These are phyloP conservation scores for Scutellaria minor DNA, from an alignment of 257 asterid species.

Conservation along the genomic window DNA sequence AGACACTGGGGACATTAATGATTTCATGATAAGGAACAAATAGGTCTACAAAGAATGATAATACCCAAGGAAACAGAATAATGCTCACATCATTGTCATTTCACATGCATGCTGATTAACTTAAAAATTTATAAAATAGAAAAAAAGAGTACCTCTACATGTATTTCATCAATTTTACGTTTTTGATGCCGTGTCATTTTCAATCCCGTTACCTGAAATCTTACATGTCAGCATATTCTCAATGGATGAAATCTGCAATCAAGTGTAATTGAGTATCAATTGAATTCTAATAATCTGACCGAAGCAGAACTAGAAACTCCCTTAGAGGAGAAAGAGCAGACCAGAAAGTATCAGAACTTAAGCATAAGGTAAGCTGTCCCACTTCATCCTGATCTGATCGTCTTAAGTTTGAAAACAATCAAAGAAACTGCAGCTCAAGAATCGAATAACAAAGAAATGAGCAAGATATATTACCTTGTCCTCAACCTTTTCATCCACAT, in stretches of 20 bases:
- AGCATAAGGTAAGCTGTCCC: not conserved
- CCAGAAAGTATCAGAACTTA: not conserved
- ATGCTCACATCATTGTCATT: constrained; percentile 4
- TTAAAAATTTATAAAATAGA: not conserved
- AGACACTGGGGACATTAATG: not conserved
- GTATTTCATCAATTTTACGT: constrained; percentile 97
- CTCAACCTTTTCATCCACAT: constrained; percentile 90
- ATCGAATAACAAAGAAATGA: constrained; percentile 15
- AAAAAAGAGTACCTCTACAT: constrained; percentile 72
- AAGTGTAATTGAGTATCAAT: not conserved
- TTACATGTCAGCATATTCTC: constrained; percentile 38
- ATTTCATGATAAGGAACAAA: constrained; percentile 11
- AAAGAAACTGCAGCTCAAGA: constrained; percentile 3
- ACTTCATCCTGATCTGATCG: not conserved
- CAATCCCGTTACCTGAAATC: constrained; percentile 91
- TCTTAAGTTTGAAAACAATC: not conserved
- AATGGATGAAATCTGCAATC: constrained; percentile 22
- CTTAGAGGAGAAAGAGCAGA: not conserved
- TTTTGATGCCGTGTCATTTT: constrained; percentile 99
- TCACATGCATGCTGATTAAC: constrained; percentile 14
- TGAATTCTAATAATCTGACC: not conserved
- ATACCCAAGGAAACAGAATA: not conserved
- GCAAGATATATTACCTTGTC: constrained; percentile 67
- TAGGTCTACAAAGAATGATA: constrained; percentile 20
- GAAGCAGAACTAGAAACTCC: not conserved